These are phyloP conservation scores for Curvularia spicifera DNA, from an alignment of 2,329 filamentous ascomycete species.

Conservation along the genomic window DNA sequence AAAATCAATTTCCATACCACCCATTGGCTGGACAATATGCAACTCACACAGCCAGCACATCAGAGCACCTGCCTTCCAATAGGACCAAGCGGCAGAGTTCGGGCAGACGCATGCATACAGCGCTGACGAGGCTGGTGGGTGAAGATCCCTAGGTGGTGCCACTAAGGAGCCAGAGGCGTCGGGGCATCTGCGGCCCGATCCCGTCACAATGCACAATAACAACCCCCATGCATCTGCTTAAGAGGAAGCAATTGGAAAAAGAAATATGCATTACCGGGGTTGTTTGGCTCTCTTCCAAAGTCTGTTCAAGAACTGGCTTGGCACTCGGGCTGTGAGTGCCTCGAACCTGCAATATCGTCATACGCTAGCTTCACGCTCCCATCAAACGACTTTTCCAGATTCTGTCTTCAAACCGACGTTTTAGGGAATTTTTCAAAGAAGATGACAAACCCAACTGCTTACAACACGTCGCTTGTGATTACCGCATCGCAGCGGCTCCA, in stretches of 20 bases:
- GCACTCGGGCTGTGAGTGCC: neutral
- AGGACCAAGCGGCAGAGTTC: neutral
- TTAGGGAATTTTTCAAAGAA: neutral
- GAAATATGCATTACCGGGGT: neutral
- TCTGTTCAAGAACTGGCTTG: neutral
- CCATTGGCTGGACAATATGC: neutral
- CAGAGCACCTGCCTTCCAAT: neutral
- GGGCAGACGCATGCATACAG: neutral
- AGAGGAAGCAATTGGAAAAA: neutral
- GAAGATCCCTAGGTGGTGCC: neutral
- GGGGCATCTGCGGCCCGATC: slow-evolving; percentile 6
- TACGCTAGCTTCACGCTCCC: neutral
- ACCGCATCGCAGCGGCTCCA: neutral
- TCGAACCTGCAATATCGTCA: neutral
- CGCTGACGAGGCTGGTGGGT: neutral
- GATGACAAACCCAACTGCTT: neutral
- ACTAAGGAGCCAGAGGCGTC: neutral
- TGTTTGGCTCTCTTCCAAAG: neutral
- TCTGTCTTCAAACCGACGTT: neutral
- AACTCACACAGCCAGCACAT: neutral
- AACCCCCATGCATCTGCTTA: neutral
- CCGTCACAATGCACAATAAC: neutral
- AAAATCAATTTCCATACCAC: neutral
- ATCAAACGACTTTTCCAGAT: neutral
- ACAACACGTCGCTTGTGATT: neutral